Conservation (phyloP, 345 rosid genomes). For the Melaleuca quinquenervia region DNA sequence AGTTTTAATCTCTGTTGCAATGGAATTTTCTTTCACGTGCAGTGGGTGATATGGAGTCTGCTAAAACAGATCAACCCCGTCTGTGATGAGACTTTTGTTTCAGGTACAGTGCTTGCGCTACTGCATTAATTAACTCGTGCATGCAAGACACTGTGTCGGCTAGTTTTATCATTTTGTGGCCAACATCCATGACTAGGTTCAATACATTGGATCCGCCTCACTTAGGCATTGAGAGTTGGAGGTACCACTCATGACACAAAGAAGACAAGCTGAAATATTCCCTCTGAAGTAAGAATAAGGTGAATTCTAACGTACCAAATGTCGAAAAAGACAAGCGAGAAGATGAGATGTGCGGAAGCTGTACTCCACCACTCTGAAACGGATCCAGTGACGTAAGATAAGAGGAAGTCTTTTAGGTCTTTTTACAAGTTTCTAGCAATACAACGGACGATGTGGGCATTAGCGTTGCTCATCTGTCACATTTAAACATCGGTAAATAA, state of each 20-base stretch:
- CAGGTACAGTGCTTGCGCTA: background rate
- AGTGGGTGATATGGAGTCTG: background rate
- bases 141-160: background rate
- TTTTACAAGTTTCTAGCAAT: background rate
- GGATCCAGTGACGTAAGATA: no score
- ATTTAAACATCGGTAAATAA: background rate
- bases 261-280: background rate
- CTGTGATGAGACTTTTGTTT: background rate
- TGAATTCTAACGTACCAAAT: background rate
- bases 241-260: background rate
- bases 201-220: background rate
- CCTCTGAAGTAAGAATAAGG: background rate
- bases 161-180: background rate
- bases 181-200: background rate
- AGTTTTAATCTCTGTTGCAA: background rate
- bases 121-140: background rate
- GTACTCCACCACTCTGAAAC: background rate
- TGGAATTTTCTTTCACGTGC: background rate
- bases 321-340: background rate
- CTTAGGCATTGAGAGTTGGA: background rate
- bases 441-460: background rate
- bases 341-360: background rate
- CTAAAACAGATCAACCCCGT: background rate
- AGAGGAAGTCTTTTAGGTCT: background rate
- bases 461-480: background rate